Conservation (phyloP, 345 rosid species). For the Reutealis trisperma region DNA sequence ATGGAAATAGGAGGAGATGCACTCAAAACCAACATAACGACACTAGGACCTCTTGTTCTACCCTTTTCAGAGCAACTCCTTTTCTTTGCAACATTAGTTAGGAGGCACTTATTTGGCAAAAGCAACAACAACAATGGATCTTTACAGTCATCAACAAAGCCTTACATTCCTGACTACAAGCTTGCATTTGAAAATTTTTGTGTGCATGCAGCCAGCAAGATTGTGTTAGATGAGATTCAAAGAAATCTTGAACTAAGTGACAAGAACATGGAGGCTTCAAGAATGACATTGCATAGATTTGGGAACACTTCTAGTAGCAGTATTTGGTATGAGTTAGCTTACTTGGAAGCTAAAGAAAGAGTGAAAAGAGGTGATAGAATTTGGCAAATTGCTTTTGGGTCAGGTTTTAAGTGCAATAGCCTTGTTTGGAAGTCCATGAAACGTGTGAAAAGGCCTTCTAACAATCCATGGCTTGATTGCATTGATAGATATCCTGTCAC, state of each 20-base stretch:
- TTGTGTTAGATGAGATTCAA: conserved; percentile 79
- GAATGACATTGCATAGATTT: conserved; percentile 83
- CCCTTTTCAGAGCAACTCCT: conserved; percentile 95
- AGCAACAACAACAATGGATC: conserved; percentile 1
- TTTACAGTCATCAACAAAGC: conserved; percentile 44
- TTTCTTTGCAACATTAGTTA: conserved; percentile 65
- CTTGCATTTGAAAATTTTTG: conserved; percentile 96
- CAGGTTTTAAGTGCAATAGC: conserved; percentile 95
- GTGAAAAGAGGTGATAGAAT: conserved; percentile 74
- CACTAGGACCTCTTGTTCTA: conserved; percentile 83
- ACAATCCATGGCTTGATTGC: conserved; percentile 77
- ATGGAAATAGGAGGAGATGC: conserved; percentile 93
- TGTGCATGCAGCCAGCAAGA: conserved; percentile 82
- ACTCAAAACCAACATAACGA: conserved; percentile 91
- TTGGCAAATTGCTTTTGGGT: conserved; percentile 89
- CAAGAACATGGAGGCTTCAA: conserved; percentile 75
- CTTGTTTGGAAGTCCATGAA: conserved; percentile 79
- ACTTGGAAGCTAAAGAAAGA: conserved; percentile 83
- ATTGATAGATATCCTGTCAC: conserved; percentile 61
- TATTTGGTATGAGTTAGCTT: conserved; percentile 88
- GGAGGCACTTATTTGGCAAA: conserved; percentile 45
- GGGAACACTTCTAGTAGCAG: conserved; percentile 95
- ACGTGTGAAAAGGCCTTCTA: conserved; percentile 57
- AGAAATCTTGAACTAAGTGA: conserved; percentile 81
- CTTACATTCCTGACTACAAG: conserved; percentile 94